Conservation (phyloP, 306 rosid species). For the Gynostemma pentaphyllum region DNA sequence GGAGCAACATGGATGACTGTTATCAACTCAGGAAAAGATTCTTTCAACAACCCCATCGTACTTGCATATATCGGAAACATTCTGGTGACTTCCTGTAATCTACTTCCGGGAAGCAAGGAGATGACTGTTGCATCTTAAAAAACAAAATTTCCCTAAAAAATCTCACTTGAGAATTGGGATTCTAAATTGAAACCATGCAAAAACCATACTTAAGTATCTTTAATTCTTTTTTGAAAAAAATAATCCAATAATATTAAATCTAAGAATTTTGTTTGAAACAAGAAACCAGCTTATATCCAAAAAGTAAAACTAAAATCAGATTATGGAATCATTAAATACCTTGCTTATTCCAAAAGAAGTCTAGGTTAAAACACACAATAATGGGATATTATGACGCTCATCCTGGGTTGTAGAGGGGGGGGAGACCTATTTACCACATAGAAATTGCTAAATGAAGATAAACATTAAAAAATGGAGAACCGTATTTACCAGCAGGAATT, state of each 20-base stretch:
- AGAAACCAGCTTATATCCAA: neutral
- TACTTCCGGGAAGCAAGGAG: slow-evolving; percentile 97
- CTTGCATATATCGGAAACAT: slow-evolving; percentile 64
- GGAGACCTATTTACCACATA: neutral
- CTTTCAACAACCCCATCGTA: slow-evolving; percentile 44
- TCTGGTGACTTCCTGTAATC: slow-evolving; percentile 77
- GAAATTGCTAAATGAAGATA: neutral
- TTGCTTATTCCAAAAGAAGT: neutral
- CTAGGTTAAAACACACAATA: neutral
- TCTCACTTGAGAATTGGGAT: neutral
- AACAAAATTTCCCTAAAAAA: slow-evolving; percentile 7
- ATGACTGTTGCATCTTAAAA: slow-evolving; percentile 60
- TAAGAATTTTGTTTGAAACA: neutral
- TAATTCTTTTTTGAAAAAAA: neutral
- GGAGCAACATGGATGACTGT: slow-evolving; percentile 66
- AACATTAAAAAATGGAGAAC: neutral
- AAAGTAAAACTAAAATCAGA: neutral
- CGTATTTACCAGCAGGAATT: slow-evolving; percentile 44
- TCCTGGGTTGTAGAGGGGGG: neutral
- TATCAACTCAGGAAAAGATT: slow-evolving; percentile 35
- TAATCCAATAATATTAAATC: neutral
- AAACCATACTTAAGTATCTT: neutral
- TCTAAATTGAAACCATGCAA: neutral
- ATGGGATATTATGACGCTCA: neutral
- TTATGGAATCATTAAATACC: neutral